A percentile compares a stretch with the other conserved stretches of the same genome.
These are phyloP conservation scores for Xerocomus minutiporus DNA, from an alignment of 1,284 basidiomycete species.

Conservation along the genomic window DNA sequence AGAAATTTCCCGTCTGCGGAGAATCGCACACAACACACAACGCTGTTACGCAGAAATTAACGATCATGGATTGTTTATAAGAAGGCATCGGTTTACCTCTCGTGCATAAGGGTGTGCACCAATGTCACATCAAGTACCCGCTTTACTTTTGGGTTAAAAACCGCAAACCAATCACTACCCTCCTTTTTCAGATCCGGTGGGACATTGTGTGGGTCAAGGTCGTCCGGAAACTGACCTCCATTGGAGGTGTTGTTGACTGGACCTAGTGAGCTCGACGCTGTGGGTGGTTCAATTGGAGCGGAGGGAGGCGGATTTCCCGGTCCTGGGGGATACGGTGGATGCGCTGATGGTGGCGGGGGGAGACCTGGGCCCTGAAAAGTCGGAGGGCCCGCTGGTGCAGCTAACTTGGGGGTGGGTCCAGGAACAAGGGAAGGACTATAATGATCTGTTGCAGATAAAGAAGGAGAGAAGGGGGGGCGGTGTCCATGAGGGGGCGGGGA, in stretches of 20 bases:
- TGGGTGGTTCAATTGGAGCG: slow-evolving; percentile 23
- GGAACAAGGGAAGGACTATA: slow-evolving; percentile 35
- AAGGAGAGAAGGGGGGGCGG: slow-evolving; percentile 23
- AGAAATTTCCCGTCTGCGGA: slow-evolving; percentile 76
- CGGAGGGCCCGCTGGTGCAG: slow-evolving; percentile 29
- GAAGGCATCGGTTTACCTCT: slow-evolving; percentile 59
- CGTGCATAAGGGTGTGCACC: slow-evolving; percentile 89
- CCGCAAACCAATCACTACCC: slow-evolving; percentile 91
- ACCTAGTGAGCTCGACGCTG: slow-evolving; percentile 24
- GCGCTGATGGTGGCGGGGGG: slow-evolving; percentile 34
- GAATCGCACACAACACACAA: slow-evolving; percentile 81
- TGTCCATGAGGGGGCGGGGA: slow-evolving; percentile 30
- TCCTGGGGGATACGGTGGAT: slow-evolving; percentile 35
- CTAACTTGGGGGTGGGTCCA: slow-evolving; percentile 32
- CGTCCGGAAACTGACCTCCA: slow-evolving; percentile 40
- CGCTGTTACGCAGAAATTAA: slow-evolving; percentile 37
- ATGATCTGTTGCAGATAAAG: slow-evolving; percentile 27
- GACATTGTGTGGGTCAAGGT: slow-evolving; percentile 44
- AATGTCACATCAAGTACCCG: slow-evolving; percentile 82
- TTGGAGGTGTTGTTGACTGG: slow-evolving; percentile 28
- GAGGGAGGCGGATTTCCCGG: slow-evolving; percentile 33
- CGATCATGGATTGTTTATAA: not conserved
- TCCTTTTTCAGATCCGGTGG: slow-evolving; percentile 67
- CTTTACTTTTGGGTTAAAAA: slow-evolving; percentile 87
- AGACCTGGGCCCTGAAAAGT: slow-evolving; percentile 38